These are phyloP conservation scores for Penicillium waksmanii DNA, from an alignment of 495 filamentous ascomycete species.

Conservation along the genomic window DNA sequence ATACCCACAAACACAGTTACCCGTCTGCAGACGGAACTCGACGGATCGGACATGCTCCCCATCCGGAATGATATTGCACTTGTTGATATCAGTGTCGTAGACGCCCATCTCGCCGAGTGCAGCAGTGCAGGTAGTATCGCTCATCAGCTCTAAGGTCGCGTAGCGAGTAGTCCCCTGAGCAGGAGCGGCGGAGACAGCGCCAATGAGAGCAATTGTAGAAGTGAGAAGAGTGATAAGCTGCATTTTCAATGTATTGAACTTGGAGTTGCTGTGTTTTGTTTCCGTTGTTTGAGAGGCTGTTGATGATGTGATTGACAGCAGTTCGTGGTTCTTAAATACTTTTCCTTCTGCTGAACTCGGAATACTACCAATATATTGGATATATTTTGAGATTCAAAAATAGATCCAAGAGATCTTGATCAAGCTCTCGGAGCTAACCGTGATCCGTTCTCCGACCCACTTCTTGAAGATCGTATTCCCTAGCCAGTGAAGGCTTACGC, in stretches of 20 bases:
- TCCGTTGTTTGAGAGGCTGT: background rate
- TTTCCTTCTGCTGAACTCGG: background rate
- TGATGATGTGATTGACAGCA: background rate
- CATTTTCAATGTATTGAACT: background rate
- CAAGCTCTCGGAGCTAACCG: background rate
- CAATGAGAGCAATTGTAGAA: background rate
- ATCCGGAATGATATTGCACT: background rate
- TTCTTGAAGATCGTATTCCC: background rate
- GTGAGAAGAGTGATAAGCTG: background rate
- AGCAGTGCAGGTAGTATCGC: background rate
- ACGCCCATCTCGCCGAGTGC: background rate
- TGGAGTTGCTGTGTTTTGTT: background rate
- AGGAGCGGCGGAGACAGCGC: background rate
- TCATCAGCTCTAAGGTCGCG: background rate
- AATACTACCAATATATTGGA: too few relatives aligned
- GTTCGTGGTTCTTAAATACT: background rate
- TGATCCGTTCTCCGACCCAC: background rate
- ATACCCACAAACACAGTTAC: background rate
- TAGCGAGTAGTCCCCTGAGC: background rate
- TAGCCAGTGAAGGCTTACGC: background rate
- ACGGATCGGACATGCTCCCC: background rate
- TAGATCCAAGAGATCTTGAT: background rate
- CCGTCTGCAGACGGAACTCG: background rate
- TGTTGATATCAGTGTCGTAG: background rate
- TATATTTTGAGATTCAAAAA: conserved; percentile 1